Percentiles rank a stretch among this genome's conserved stretches.
Conservation (phyloP, 345 rosid species). For the Eucalyptus grandis region DNA sequence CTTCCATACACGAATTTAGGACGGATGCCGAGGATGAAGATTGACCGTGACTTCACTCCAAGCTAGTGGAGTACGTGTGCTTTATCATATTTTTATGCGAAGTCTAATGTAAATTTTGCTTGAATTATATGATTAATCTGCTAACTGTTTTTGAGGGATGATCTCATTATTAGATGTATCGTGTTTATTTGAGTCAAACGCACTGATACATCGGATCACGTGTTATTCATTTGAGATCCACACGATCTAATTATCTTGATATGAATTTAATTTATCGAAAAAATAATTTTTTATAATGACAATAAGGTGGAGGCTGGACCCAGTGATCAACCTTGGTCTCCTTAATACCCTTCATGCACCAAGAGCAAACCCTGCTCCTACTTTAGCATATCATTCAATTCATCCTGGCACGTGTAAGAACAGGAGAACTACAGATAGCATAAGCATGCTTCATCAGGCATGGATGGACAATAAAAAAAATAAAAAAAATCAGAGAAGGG, state of each 20-base stretch:
- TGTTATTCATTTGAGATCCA: rapidly evolving
- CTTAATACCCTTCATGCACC: background rate
- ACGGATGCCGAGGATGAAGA: background rate
- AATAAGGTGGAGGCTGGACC: background rate
- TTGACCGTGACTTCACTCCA: background rate
- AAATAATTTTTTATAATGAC: background rate
- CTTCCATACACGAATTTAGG: background rate
- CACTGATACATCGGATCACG: rapidly evolving
- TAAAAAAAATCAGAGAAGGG: background rate
- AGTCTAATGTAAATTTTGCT: background rate
- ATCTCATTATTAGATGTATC: background rate
- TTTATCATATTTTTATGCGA: background rate
- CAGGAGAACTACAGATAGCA: background rate
- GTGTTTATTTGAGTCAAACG: rapidly evolving
- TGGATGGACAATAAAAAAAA: background rate
- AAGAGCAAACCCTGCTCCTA: background rate
- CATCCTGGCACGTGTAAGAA: background rate
- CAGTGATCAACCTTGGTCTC: background rate
- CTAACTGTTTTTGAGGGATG: rapidly evolving
- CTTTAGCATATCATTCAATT: background rate
- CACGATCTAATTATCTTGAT: rapidly evolving
- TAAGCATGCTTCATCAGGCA: background rate
- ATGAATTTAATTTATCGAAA: rapidly evolving
- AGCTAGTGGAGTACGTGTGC: background rate
- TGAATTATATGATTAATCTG: background rate